phyloP scores from a whole-genome alignment of 2,329 filamentous ascomycete genomes.

The Chalara sp. region DNA sequence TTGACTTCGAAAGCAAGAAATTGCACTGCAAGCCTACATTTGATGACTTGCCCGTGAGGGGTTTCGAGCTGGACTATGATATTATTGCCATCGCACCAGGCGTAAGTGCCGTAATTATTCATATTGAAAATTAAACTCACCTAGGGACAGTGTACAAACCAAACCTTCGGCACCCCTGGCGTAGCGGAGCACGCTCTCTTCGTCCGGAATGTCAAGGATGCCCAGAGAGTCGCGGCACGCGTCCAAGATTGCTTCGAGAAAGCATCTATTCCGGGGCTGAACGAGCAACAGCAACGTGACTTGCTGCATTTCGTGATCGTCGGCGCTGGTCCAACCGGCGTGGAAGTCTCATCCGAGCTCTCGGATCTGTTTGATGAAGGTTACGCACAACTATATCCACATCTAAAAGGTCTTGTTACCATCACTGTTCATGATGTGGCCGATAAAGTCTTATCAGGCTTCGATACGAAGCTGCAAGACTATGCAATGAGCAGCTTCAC shows the following conservation, averaged over 20 bases:
- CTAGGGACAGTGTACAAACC: constrained; percentile 19
- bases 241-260: constrained; percentile 46
- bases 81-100: constrained; percentile 35
- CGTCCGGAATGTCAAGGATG: constrained; percentile 23
- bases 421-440: constrained; percentile 40
- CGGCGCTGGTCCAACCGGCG: constrained; percentile 60
- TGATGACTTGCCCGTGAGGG: constrained; percentile 19
- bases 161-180: constrained; percentile 19
- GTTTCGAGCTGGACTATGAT: constrained; percentile 34
- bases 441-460: constrained; percentile 32
- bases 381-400: constrained; percentile 33
- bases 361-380: constrained; percentile 34
- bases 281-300: constrained; percentile 44
- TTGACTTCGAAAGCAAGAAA: constrained; percentile 30
- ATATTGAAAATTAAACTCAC: background rate
- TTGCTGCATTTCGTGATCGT: constrained; percentile 68
- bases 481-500: constrained; percentile 33
- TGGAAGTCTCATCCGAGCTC: constrained; percentile 34
- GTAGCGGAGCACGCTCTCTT: constrained; percentile 16
- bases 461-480: constrained; percentile 33
- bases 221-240: constrained; percentile 20
- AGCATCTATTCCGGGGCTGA: constrained; percentile 54
- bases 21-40: constrained; percentile 32
- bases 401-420: constrained; percentile 31
- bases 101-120: background rate